Conservation (phyloP, 2,329 filamentous ascomycete species). For the Trichoderma aggressivum region DNA sequence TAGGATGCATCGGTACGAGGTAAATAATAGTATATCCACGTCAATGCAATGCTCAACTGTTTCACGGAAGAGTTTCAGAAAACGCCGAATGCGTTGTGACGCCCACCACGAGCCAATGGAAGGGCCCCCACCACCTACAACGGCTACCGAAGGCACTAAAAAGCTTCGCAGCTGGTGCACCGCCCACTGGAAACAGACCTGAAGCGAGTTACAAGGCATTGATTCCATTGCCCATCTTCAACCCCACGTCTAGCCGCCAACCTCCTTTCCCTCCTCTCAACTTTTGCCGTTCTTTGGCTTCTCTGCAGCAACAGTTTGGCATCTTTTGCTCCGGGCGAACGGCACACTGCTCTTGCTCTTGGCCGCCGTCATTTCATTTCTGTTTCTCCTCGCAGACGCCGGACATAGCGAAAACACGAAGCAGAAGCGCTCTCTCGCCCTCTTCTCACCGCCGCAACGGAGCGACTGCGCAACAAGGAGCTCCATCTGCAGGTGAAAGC, state of each 20-base stretch:
- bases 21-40: not conserved
- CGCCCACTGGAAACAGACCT: not conserved
- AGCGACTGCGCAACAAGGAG: not conserved
- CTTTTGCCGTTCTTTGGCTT: not conserved
- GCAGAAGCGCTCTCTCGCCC: not conserved
- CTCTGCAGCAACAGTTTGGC: not conserved
- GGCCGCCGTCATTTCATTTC: not conserved
- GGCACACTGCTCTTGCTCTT: not conserved
- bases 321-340: not conserved
- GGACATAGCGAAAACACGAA: not conserved
- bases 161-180: not conserved
- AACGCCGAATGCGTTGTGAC: not conserved
- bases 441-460: conserved; percentile 9
- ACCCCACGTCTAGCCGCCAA: conserved; percentile 18
- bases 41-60: not conserved
- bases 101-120: not conserved
- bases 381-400: not conserved
- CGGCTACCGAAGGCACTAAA: not conserved
- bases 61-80: conserved; percentile 4
- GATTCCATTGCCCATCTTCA: not conserved
- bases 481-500: conserved; percentile 1
- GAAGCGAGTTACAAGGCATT: conserved; percentile 5
- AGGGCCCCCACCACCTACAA: not conserved
- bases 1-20: not conserved
- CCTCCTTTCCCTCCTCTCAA: conserved; percentile 7